Evolutionary conservation across 441 rosid genomes (phyloP).

Genomic region (Gossypium davidsonii): DNA sequence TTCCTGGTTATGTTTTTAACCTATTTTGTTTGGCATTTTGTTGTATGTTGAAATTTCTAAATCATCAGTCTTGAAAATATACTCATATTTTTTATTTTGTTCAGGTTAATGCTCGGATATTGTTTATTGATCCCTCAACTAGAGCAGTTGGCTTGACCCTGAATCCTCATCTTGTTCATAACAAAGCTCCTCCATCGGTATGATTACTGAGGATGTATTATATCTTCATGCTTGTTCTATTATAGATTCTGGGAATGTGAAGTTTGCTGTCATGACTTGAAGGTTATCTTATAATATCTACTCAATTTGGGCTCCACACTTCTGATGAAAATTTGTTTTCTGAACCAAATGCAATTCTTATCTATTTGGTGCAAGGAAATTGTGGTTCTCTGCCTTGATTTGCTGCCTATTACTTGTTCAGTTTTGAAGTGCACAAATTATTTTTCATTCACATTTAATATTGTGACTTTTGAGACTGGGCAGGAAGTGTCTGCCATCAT

Average conservation of each 20-base stretch:
- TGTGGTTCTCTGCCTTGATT: neutral
- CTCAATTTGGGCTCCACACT: neutral
- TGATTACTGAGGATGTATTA: slow-evolving; percentile 18
- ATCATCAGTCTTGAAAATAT: neutral
- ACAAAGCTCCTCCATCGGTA: slow-evolving; percentile 75
- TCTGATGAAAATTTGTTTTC: neutral
- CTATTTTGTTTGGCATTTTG: slow-evolving; percentile 2
- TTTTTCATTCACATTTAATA: neutral
- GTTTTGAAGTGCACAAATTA: neutral
- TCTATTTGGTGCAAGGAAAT: neutral
- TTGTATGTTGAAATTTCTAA: neutral
- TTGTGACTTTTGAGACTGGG: neutral
- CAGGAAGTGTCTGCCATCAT: neutral
- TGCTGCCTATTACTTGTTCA: neutral
- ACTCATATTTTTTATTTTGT: slow-evolving; percentile 17
- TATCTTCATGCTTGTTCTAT: neutral
- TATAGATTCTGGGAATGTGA: slow-evolving; percentile 11
- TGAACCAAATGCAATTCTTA: neutral
- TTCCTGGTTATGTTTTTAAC: neutral
- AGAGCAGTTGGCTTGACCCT: slow-evolving; percentile 96
- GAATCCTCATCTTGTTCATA: slow-evolving; percentile 74
- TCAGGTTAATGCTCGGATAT: slow-evolving; percentile 88
- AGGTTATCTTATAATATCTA: neutral
- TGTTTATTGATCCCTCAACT: slow-evolving; percentile 86
- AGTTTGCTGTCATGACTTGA: neutral